Evolutionary conservation across 176 grass and related monocot species (phyloP).

Genomic region (Oryza glaberrima): DNA sequence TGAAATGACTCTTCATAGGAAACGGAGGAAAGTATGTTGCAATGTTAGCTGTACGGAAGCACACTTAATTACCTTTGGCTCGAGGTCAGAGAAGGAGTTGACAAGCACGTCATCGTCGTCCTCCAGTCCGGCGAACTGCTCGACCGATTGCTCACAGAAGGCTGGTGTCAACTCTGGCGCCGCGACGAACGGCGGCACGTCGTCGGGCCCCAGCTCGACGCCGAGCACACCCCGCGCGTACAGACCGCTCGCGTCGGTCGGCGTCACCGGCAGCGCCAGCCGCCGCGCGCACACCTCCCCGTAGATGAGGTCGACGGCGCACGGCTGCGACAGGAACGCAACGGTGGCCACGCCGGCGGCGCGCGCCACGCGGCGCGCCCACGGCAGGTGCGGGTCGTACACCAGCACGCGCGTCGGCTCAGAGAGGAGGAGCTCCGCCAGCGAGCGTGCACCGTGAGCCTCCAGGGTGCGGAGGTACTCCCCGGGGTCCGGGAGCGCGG

Average conservation of each 20-base stretch:
- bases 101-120: slow-evolving; percentile 30
- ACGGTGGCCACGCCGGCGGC: not conserved
- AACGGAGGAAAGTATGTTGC: too few species aligned
- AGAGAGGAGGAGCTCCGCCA: not conserved
- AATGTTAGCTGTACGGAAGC: too few species aligned
- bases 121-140: slow-evolving; percentile 35
- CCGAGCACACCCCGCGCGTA: not conserved
- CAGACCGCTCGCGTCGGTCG: not conserved
- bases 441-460: not conserved
- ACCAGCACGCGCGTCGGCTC: slow-evolving; percentile 3
- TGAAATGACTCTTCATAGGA: too few species aligned
- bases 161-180: not conserved
- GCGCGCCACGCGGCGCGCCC: not conserved
- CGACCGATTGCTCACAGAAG: not conserved
- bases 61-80: not conserved
- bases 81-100: slow-evolving; percentile 15
- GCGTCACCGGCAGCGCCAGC: not conserved
- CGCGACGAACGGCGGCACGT: slow-evolving; percentile 23
- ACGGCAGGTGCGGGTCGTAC: slow-evolving; percentile 28
- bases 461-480: not conserved
- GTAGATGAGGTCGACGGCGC: slow-evolving; percentile 14
- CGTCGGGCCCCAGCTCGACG: slow-evolving; percentile 4
- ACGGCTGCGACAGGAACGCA: slow-evolving; percentile 32
- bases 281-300: slow-evolving; percentile 26
- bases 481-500: too few species aligned